phyloP scores from a whole-genome alignment of 192 early-diverging fungal species.

The Coemansia sp. region DNA sequence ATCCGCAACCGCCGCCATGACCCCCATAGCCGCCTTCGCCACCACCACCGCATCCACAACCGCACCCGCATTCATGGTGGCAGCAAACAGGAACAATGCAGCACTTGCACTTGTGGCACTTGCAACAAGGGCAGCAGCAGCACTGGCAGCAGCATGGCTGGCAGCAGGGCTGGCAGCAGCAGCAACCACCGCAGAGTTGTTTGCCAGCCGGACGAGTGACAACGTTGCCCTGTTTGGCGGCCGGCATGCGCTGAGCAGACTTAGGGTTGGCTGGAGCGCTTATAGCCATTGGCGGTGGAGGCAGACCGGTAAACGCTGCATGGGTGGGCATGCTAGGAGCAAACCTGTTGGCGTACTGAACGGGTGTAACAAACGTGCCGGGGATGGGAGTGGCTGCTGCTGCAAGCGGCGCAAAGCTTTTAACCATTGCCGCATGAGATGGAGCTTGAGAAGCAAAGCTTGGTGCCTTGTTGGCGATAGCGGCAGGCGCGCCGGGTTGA shows the following conservation, averaged over 20 bases:
- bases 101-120: constrained; percentile 45
- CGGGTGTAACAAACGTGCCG: constrained; percentile 7
- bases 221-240: background rate
- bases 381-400: background rate
- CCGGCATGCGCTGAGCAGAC: background rate
- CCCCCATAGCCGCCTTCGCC: constrained; percentile 10
- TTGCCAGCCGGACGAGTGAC: constrained; percentile 22
- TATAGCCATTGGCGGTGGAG: background rate
- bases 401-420: background rate
- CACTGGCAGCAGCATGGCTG: constrained; percentile 33
- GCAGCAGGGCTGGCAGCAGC: constrained; percentile 42
- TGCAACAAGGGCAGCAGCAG: constrained; percentile 31
- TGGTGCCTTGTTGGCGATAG: background rate
- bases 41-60: constrained; percentile 4
- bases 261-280: background rate
- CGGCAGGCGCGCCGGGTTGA: background rate
- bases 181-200: constrained; percentile 41
- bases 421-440: background rate
- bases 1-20: constrained; percentile 16
- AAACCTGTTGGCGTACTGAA: constrained; percentile 3
- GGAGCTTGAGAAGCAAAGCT: background rate
- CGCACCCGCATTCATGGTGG: constrained; percentile 13
- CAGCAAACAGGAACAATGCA: constrained; percentile 35
- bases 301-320: background rate
- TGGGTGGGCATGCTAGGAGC: background rate